A percentile compares a stretch with the other conserved stretches of the same genome.
Evolutionary conservation across 352 stramenopile genomes (phyloP).

Genomic region (Pythium phragmitis): DNA sequence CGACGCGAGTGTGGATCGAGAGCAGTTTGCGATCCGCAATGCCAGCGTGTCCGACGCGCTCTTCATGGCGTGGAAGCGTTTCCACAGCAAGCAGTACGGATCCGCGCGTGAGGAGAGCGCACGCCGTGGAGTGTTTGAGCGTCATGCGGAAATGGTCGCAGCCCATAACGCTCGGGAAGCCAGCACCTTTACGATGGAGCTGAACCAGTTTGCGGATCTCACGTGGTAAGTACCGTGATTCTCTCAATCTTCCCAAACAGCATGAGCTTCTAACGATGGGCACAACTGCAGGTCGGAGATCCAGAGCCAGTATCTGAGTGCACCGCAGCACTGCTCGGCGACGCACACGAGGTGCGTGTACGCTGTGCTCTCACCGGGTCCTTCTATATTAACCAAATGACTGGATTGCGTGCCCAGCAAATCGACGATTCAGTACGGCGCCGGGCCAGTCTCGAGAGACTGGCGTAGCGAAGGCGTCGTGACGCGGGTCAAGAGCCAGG

Average conservation of each 20-base stretch:
- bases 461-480: conserved; percentile 94
- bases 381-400: background rate
- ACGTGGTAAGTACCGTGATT: conserved; percentile 44
- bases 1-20: background rate
- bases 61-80: conserved; percentile 51
- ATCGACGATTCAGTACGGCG: conserved; percentile 16
- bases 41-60: conserved; percentile 27
- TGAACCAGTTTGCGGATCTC: conserved; percentile 75
- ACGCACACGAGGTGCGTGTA: conserved; percentile 34
- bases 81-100: conserved; percentile 48
- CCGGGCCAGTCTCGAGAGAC: conserved; percentile 88
- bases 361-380: too few relatives aligned
- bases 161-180: conserved; percentile 46
- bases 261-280: background rate
- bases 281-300: conserved; percentile 53
- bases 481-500: conserved; percentile 98
- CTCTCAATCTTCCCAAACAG: too few relatives aligned
- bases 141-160: conserved; percentile 53
- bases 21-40: background rate
- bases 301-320: conserved; percentile 58
- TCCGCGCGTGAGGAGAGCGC: conserved; percentile 46
- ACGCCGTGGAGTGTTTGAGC: conserved; percentile 52
- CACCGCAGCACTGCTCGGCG: conserved; percentile 69
- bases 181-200: conserved; percentile 60
- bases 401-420: background rate